Conservation (phyloP, 345 rosid species). For the Rhodamnia rubescens region DNA sequence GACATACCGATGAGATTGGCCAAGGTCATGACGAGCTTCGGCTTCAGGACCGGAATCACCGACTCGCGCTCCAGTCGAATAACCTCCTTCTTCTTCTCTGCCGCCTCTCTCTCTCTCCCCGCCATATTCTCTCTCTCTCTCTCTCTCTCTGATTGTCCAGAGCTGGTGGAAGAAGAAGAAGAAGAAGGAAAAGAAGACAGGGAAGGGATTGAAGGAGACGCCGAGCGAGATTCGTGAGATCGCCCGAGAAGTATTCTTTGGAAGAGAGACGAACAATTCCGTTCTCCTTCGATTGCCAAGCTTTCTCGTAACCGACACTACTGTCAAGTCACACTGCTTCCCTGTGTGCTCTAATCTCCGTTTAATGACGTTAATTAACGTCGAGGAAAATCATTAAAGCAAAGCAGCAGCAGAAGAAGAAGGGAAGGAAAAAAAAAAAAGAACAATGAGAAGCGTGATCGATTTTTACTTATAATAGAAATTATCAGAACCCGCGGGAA, state of each 20-base stretch:
- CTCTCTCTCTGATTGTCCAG: not conserved
- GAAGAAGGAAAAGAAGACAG: not conserved
- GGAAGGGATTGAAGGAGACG: not conserved
- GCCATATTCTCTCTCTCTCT: not conserved
- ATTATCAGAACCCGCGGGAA: not conserved
- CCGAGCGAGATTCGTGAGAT: conserved; percentile 7
- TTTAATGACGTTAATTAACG: not conserved
- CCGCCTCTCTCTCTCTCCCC: not conserved
- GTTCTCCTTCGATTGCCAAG: not conserved
- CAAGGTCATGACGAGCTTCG: conserved; percentile 84
- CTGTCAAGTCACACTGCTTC: not conserved
- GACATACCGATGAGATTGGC: conserved; percentile 78
- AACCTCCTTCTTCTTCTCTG: conserved; percentile 40
- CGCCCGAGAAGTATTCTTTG: not conserved
- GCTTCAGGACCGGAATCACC: conserved; percentile 83
- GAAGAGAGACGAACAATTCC: not conserved
- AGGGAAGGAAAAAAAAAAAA: too few species aligned
- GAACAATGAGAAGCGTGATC: not conserved
- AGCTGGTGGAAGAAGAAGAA: not conserved
- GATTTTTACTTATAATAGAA: not conserved
- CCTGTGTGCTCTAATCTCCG: not conserved
- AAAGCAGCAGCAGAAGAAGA: not conserved
- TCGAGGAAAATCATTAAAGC: not conserved
- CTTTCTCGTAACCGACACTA: not conserved
- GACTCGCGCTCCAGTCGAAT: conserved; percentile 87